Conservation (phyloP, 768 basidiomycete species). For the Lactarius hengduanensis region DNA sequence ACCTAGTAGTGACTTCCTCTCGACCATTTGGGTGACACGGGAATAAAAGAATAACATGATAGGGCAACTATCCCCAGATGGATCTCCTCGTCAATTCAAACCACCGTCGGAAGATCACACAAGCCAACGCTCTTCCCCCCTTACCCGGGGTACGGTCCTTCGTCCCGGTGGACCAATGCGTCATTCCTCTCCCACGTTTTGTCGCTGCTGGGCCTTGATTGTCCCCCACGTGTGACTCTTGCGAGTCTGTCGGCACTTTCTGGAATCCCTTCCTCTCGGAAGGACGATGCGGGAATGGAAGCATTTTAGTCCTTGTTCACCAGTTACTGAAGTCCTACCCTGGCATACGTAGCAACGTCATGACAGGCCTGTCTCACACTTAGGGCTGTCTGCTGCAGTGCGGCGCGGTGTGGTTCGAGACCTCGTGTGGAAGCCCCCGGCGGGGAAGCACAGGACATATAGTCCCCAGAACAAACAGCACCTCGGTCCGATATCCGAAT, state of each 20-base stretch:
- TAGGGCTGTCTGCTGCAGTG: not conserved
- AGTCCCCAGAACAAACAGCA: not conserved
- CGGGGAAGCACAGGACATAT: not conserved
- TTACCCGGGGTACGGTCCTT: slow-evolving; percentile 3
- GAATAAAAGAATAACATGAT: not conserved
- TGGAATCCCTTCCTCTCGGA: not conserved
- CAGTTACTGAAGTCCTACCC: not conserved
- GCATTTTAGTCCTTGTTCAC: not conserved
- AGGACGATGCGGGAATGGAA: not conserved
- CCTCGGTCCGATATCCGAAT: slow-evolving; percentile 21
- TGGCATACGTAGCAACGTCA: not conserved
- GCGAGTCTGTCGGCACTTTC: not conserved
- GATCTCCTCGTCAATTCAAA: slow-evolving; percentile 4
- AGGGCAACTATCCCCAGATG: slow-evolving; percentile 12
- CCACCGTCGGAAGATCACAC: slow-evolving; percentile 6
- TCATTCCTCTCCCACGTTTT: slow-evolving; percentile 17
- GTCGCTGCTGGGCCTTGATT: slow-evolving; percentile 1
- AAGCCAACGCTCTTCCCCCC: not conserved
- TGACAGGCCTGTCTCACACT: not conserved
- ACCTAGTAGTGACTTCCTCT: slow-evolving; percentile 5
- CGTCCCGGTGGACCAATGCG: slow-evolving; percentile 7
- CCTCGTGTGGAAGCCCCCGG: not conserved
- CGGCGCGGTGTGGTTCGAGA: not conserved
- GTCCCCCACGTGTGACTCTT: slow-evolving; percentile 1
- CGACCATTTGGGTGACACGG: slow-evolving; percentile 13